phyloP scores from a whole-genome alignment of 2,329 filamentous ascomycete genomes.

The Colletotrichum tanaceti region DNA sequence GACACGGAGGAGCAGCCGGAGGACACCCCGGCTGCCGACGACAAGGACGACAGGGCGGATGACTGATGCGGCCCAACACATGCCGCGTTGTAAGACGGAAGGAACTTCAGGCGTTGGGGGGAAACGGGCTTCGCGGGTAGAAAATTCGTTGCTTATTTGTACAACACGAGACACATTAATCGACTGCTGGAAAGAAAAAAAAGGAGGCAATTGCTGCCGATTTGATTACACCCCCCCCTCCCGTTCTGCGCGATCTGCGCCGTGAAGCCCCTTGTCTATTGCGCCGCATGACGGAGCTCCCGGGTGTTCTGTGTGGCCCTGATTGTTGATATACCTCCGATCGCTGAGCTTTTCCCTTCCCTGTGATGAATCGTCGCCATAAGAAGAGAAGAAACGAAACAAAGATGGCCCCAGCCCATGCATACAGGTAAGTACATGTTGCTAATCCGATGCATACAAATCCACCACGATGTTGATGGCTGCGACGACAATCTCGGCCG shows the following conservation, averaged over 20 bases:
- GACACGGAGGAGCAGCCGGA: conserved; percentile 55
- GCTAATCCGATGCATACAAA: conserved; percentile 71
- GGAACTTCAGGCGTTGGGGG: conserved; percentile 28
- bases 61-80: conserved; percentile 16
- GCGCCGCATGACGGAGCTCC: conserved; percentile 12
- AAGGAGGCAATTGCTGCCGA: conserved; percentile 4
- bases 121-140: conserved; percentile 19
- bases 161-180: conserved; percentile 33
- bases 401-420: not conserved
- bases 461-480: conserved; percentile 96
- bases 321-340: conserved; percentile 18
- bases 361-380: not conserved
- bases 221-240: not conserved
- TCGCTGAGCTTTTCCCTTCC: conserved; percentile 16
- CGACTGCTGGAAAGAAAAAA: not conserved
- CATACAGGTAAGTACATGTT: conserved; percentile 6
- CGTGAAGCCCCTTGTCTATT: conserved; percentile 38
- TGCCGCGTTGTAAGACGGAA: not conserved
- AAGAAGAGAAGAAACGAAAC: not conserved
- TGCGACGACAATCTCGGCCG: conserved; percentile 92
- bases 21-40: conserved; percentile 36
- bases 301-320: conserved; percentile 34
- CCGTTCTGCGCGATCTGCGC: conserved; percentile 9
- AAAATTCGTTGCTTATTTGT: conserved; percentile 28
- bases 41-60: conserved; percentile 37